phyloP scores from a whole-genome alignment of 2,329 filamentous ascomycete species.

The Hirsutella rhossiliensis region DNA sequence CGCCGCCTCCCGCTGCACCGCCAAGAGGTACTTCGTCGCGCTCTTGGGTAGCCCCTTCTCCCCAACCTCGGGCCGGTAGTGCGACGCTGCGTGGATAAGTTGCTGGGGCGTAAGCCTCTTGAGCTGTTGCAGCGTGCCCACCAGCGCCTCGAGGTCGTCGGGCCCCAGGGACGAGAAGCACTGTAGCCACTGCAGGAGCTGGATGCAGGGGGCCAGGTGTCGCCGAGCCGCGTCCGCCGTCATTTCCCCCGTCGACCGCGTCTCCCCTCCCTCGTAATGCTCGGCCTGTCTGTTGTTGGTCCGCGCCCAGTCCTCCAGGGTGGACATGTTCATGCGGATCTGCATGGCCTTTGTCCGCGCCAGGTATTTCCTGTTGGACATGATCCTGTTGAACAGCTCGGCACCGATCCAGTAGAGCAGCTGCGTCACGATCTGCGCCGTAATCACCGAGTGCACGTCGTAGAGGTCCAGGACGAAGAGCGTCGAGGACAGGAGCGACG shows the following conservation, averaged over 20 bases:
- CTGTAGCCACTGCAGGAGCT: slow-evolving; percentile 93
- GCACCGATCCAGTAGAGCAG: slow-evolving; percentile 93
- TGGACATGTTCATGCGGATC: slow-evolving; percentile 96
- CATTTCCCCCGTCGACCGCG: slow-evolving; percentile 71
- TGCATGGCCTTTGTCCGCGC: slow-evolving; percentile 98
- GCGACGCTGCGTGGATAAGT: slow-evolving; percentile 79
- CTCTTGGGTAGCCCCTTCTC: slow-evolving; percentile 85
- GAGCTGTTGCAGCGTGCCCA: slow-evolving; percentile 81
- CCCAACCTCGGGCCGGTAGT: slow-evolving; percentile 89
- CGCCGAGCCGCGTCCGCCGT: slow-evolving; percentile 74
- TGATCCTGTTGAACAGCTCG: slow-evolving; percentile 94
- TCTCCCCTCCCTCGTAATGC: slow-evolving; percentile 88
- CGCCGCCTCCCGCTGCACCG: slow-evolving; percentile 64
- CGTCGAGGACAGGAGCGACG: slow-evolving; percentile 86
- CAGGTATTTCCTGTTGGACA: slow-evolving; percentile 90
- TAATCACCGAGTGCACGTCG: slow-evolving; percentile 95
- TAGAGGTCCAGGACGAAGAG: slow-evolving; percentile 97
- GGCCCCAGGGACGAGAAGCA: slow-evolving; percentile 84
- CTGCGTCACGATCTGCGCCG: slow-evolving; percentile 80
- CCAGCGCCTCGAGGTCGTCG: slow-evolving; percentile 79
- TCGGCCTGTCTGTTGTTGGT: slow-evolving; percentile 89
- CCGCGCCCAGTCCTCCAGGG: slow-evolving; percentile 89
- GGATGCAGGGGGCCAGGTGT: slow-evolving; percentile 82
- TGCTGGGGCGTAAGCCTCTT: slow-evolving; percentile 77
- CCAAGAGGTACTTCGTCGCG: slow-evolving; percentile 73